Base-by-base conservation (phyloP, 139 green algal genomes). In the Astrephomene gubernaculifera region DNA sequence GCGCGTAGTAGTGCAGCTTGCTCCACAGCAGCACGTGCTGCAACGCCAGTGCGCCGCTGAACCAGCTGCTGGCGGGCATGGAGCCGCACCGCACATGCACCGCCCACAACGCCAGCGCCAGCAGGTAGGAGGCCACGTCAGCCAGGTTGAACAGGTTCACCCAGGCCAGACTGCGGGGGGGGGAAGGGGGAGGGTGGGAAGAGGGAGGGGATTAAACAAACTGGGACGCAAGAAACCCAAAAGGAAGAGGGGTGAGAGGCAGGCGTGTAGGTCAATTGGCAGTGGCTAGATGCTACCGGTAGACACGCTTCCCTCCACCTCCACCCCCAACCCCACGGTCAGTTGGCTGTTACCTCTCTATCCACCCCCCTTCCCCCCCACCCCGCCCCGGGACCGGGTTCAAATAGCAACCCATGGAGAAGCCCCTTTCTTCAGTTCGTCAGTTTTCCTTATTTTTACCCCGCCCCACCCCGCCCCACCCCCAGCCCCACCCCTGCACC, bases 11-110 rank as follows among this genome's bases (percentile, higher is more conserved):
- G 80, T 91, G 88, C 73, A 91, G 80, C 81, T 90, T 91, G 71
- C 39, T 86, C 90, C 90, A 91, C 78, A 93, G 81, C 82, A 93
- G 82, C 71, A 93, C 70, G 71, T 93, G 87, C 49, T 93, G 82
- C 33, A 87, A 52, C 3, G 87, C 76, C 22, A 93, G 54, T 17
- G 87, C 49, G 8, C 90, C 67, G 31, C 60, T 85, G 85, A 93
- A 91, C 43, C 53, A 27, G 25, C 63, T 83, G 69, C n/a, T 60
- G 60, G 61, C n/a, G 52, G 81, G 76, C 35, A 92, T 36, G 21
- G 83, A 87, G 38, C 45, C 35, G 44, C 86, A 87, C 31, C 87
- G 85, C 43, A 87, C 25, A 41, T 92, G 86, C 60, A 75, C 33
- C 4, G 72, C 31, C n/a, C 75, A 89, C 39, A 92, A 83, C 1